These are phyloP conservation scores for Yamadazyma atmosphaerica DNA, from an alignment of 1,139 yeast genomes.

Conservation along the genomic window DNA sequence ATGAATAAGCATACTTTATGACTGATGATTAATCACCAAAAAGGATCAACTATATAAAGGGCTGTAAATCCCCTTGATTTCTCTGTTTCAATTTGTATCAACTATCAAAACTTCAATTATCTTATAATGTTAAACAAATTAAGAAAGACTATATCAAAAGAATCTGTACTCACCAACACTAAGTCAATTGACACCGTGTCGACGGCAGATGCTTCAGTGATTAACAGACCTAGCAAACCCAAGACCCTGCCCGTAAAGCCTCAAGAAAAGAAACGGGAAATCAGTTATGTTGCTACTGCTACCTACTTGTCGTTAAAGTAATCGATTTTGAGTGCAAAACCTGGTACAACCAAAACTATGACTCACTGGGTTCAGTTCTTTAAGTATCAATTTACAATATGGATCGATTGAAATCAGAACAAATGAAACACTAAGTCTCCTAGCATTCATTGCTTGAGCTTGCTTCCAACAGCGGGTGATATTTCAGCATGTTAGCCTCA, in stretches of 20 bases:
- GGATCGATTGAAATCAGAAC: no score
- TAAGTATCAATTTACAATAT: no score
- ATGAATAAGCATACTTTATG: no score
- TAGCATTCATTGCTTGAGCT: no score
- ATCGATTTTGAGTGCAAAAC: neutral
- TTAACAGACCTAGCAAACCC: neutral
- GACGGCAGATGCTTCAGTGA: neutral
- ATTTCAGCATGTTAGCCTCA: no score
- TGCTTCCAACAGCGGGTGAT: no score
- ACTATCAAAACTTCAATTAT: neutral
- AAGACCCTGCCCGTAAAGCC: neutral
- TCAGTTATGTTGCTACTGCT: constrained; percentile 6
- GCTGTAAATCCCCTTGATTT: neutral
- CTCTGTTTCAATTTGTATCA: neutral
- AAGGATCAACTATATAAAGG: neutral
- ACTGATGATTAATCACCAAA: no score
- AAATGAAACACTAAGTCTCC: no score
- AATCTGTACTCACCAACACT: constrained; percentile 7
- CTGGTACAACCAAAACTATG: no score
- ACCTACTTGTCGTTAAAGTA: constrained; percentile 4
- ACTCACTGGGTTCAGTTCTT: no score
- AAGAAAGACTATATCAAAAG: constrained; percentile 7
- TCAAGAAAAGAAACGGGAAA: neutral
- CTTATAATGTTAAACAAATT: constrained; percentile 1
- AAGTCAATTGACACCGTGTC: constrained; percentile 7